These are phyloP conservation scores for Plasmodium chabaudi DNA, from an alignment of 169 alveolate genomes.

Conservation along the genomic window DNA sequence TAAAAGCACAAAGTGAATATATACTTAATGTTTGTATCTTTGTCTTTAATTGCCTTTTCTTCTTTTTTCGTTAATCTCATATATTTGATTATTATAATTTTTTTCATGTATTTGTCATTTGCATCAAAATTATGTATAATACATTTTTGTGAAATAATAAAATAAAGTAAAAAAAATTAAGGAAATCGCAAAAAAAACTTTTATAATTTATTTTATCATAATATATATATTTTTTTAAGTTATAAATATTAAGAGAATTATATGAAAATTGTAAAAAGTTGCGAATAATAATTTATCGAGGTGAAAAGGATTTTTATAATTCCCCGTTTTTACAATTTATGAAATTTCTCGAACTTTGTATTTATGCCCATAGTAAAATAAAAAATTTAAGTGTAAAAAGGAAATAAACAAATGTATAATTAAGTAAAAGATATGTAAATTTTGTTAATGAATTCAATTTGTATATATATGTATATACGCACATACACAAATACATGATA, in stretches of 20 bases:
- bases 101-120: conserved; percentile 8
- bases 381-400: background rate
- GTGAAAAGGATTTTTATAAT: no score
- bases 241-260: background rate
- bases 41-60: conserved; percentile 32
- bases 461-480: background rate
- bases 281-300: no score
- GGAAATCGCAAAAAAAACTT: background rate
- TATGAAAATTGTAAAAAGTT: no score
- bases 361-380: background rate
- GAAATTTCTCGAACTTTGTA: background rate
- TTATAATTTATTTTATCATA: background rate
- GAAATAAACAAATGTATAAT: background rate
- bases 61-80: conserved; percentile 15
- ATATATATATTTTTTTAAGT: conserved; percentile 1
- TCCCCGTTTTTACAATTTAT: background rate
- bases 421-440: background rate
- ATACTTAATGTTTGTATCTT: background rate
- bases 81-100: conserved; percentile 15
- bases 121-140: background rate
- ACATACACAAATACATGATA: background rate
- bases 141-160: conserved; percentile 3
- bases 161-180: background rate
- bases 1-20: no score
- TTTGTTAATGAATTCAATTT: no score